Percentiles rank a stretch among this genome's conserved stretches.
Evolutionary conservation across 495 filamentous ascomycete species (phyloP).

Genomic region (Entonaema liquescens): DNA sequence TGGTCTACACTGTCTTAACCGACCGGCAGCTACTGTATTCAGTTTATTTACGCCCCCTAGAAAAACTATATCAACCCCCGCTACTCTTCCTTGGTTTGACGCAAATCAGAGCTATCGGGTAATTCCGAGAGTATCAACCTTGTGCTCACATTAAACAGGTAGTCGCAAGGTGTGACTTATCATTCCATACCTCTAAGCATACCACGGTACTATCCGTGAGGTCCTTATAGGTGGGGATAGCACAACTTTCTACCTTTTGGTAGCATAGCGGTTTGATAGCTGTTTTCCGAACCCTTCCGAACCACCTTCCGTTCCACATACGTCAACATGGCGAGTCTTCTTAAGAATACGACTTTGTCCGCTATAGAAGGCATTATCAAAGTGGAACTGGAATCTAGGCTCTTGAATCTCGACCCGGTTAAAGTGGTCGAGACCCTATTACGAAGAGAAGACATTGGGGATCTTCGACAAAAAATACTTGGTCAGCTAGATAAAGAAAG

Average conservation of each 20-base stretch:
- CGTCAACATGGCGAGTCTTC: background rate
- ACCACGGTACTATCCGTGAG: too few relatives aligned
- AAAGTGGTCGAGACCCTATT: background rate
- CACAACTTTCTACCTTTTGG: too few relatives aligned
- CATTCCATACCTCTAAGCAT: background rate
- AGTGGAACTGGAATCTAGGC: background rate
- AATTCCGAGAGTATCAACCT: too few relatives aligned
- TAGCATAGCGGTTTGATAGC: too few relatives aligned
- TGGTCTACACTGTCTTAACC: background rate
- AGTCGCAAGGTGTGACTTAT: background rate
- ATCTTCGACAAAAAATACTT: slow-evolving; percentile 1
- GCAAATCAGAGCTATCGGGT: too few relatives aligned
- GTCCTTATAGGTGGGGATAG: too few relatives aligned
- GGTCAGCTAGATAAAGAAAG: background rate
- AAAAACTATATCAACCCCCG: background rate
- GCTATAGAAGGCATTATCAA: slow-evolving; percentile 1
- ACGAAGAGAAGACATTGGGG: slow-evolving; percentile 1
- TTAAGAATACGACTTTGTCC: background rate
- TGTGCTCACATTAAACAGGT: background rate
- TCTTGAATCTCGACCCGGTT: background rate
- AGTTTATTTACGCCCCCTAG: background rate
- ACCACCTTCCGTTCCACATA: background rate
- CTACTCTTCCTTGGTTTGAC: background rate
- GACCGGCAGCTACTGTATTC: background rate
- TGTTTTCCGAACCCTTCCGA: too few relatives aligned